phyloP scores from a whole-genome alignment of 2,329 filamentous ascomycete genomes.

The Dryadomyces sulphureus region DNA sequence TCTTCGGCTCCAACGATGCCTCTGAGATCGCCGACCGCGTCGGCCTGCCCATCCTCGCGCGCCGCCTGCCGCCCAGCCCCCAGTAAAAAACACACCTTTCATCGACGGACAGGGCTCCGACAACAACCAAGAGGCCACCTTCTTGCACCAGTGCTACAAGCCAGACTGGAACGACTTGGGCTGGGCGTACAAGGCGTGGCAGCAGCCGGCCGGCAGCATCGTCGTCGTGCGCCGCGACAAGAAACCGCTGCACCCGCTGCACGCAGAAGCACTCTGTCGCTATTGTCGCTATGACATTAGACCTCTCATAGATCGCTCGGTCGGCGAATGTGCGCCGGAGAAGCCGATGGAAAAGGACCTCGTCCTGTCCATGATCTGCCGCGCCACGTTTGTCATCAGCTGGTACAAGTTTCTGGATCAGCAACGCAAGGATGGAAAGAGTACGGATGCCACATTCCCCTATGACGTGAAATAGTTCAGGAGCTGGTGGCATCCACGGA shows the following conservation, averaged over 20 bases:
- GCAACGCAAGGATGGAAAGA: neutral
- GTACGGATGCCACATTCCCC: neutral
- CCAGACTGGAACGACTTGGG: neutral
- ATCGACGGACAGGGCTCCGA: neutral
- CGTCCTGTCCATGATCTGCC: neutral
- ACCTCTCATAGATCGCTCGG: neutral
- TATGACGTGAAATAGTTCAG: neutral
- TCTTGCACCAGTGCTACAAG: neutral
- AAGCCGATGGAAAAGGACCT: neutral
- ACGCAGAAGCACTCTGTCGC: neutral
- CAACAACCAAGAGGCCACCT: neutral
- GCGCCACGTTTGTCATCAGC: neutral
- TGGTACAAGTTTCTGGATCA: neutral
- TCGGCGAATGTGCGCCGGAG: neutral
- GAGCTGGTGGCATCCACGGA: too few species aligned
- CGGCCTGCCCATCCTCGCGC: neutral
- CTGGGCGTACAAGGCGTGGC: neutral
- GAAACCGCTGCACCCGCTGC: neutral
- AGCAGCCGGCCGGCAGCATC: neutral
- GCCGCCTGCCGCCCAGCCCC: neutral
- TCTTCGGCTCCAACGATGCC: neutral
- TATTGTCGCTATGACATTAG: neutral
- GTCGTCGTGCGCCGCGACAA: neutral
- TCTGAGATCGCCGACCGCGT: neutral
- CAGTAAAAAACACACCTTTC: neutral